phyloP scores from a whole-genome alignment of 805 yeast genomes.

The Myxozyma neglecta region DNA sequence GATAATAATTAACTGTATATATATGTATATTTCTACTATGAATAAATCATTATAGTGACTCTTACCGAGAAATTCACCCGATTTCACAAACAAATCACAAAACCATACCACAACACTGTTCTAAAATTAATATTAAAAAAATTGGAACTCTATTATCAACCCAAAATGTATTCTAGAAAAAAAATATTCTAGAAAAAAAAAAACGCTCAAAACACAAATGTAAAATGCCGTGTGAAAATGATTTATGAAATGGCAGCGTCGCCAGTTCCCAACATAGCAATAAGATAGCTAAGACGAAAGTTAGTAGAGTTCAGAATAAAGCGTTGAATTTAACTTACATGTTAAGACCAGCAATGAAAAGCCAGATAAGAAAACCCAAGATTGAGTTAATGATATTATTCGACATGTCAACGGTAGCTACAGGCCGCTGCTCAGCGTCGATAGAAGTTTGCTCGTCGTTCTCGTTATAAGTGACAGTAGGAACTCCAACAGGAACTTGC shows the following conservation, averaged over 20 bases:
- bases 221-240: not conserved
- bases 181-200: not conserved
- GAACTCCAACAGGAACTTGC: slow-evolving; percentile 41
- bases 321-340: slow-evolving; percentile 47
- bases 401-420: slow-evolving; percentile 38
- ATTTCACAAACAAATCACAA: too few species aligned
- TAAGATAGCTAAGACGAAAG: slow-evolving; percentile 36
- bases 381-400: slow-evolving; percentile 61
- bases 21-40: too few species aligned
- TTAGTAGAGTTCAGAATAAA: not conserved
- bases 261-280: slow-evolving; percentile 52
- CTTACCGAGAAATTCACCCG: too few species aligned
- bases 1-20: too few species aligned
- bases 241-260: slow-evolving; percentile 35
- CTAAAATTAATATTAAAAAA: too few species aligned
- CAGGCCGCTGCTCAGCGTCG: not conserved
- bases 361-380: slow-evolving; percentile 62
- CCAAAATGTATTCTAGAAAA: not conserved
- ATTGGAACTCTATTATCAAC: not conserved
- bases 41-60: too few species aligned
- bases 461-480: not conserved
- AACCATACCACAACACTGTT: too few species aligned
- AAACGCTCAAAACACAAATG: not conserved
- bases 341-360: slow-evolving; percentile 67
- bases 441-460: slow-evolving; percentile 4